A percentile compares a stretch with the other conserved stretches of the same genome.
Evolutionary conservation across 805 yeast genomes (phyloP).

Genomic region (Komagataella kurtzmanii): DNA sequence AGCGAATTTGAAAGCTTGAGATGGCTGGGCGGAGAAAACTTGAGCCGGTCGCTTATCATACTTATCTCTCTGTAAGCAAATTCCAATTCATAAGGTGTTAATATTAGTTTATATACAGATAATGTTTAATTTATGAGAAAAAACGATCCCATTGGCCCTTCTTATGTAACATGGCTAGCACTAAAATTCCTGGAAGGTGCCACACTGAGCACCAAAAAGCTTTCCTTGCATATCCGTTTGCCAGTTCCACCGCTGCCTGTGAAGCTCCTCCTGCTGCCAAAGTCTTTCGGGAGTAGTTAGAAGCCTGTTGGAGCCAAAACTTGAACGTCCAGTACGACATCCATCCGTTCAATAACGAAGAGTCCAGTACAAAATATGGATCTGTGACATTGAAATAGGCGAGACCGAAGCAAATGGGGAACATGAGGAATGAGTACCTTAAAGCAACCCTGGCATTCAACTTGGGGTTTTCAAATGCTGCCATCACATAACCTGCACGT

Average conservation of each 20-base stretch:
- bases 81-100: background rate
- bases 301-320: slow-evolving; percentile 77
- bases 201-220: slow-evolving; percentile 91
- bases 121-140: slow-evolving; percentile 8
- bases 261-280: slow-evolving; percentile 23
- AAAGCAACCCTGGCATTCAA: slow-evolving; percentile 89
- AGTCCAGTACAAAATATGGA: slow-evolving; percentile 66
- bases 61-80: background rate
- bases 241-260: slow-evolving; percentile 43
- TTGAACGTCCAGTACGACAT: slow-evolving; percentile 62
- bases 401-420: slow-evolving; percentile 81
- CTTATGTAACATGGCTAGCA: slow-evolving; percentile 89
- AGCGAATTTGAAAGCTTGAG: background rate
- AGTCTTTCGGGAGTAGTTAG: slow-evolving; percentile 31
- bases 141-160: slow-evolving; percentile 89
- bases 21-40: background rate
- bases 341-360: slow-evolving; percentile 78
- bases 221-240: slow-evolving; percentile 64
- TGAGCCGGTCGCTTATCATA: background rate
- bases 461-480: slow-evolving; percentile 85
- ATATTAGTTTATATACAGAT: slow-evolving; percentile 1
- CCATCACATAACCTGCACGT: slow-evolving; percentile 94
- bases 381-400: slow-evolving; percentile 75
- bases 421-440: slow-evolving; percentile 83
- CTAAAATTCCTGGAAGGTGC: slow-evolving; percentile 83